A percentile compares a stretch with the other conserved stretches of the same genome.
Evolutionary conservation across 257 asterid genomes (phyloP).

Genomic region (Solanum etuberosum): DNA sequence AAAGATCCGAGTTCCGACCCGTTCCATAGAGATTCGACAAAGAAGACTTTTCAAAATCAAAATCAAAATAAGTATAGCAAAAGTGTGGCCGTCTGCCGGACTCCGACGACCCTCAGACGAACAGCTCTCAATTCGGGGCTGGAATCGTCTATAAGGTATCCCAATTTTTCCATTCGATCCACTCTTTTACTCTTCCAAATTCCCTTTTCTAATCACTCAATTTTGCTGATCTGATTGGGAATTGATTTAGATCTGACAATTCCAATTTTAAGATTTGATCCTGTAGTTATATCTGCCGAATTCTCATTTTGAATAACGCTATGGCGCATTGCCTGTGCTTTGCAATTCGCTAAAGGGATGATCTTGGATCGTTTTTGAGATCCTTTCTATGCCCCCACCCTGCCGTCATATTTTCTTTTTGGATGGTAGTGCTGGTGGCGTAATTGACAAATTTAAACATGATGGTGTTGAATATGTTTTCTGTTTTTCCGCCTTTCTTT

Average conservation of each 20-base stretch:
- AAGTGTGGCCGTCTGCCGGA: neutral
- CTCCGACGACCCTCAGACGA: neutral
- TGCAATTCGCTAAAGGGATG: neutral
- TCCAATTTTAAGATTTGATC: neutral
- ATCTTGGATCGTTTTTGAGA: neutral
- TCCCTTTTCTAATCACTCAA: neutral
- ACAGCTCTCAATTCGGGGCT: neutral
- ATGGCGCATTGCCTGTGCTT: neutral
- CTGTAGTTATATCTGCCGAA: neutral
- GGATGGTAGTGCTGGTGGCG: neutral
- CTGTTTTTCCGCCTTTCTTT: neutral
- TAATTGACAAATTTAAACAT: neutral
- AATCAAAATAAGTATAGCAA: neutral
- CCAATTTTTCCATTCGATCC: neutral
- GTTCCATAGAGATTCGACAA: neutral
- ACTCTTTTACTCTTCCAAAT: neutral
- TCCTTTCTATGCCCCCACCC: neutral
- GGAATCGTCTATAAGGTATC: neutral
- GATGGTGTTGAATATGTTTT: neutral
- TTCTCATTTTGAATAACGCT: neutral
- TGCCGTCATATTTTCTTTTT: neutral
- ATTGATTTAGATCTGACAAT: constrained; percentile 1
- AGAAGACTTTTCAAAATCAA: neutral
- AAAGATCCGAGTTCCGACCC: neutral
- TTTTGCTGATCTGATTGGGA: neutral